A percentile compares a stretch with the other conserved stretches of the same genome.
phyloP scores from a whole-genome alignment of 78 protist genomes.

The Monocercomonoides exilis region DNA sequence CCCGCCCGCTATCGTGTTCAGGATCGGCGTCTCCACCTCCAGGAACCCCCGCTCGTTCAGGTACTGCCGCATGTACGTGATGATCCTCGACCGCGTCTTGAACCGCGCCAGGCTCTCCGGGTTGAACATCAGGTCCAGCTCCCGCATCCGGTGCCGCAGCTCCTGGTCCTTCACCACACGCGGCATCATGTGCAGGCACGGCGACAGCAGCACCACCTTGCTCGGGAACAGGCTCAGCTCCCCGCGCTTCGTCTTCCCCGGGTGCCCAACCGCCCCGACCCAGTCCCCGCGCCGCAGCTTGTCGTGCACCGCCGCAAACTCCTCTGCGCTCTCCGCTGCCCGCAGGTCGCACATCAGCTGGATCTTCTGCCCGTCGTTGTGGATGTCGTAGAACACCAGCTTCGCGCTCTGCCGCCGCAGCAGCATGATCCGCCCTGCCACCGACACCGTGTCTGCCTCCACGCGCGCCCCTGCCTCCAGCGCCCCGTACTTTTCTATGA shows the following conservation, averaged over 20 bases:
- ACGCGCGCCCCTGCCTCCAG: neutral
- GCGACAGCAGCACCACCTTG: conserved; percentile 70
- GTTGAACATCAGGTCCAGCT: conserved; percentile 92
- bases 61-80: conserved; percentile 67
- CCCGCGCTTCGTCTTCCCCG: conserved; percentile 82
- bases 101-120: conserved; percentile 47
- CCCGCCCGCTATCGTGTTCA: conserved; percentile 94
- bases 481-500: conserved; percentile 34
- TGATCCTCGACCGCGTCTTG: conserved; percentile 60
- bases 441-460: neutral
- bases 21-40: conserved; percentile 93
- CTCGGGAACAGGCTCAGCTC: conserved; percentile 82
- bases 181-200: conserved; percentile 95
- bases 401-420: conserved; percentile 65
- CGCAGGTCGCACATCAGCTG: conserved; percentile 69
- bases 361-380: conserved; percentile 57
- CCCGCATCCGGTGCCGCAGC: conserved; percentile 62
- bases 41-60: conserved; percentile 11
- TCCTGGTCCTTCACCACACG: conserved; percentile 59
- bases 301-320: conserved; percentile 45
- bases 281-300: conserved; percentile 90
- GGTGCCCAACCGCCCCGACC: conserved; percentile 87
- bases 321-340: conserved; percentile 17
- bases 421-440: conserved; percentile 48
- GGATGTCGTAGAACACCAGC: conserved; percentile 76